Conservation (phyloP, 768 basidiomycete genomes). For the Tubosaeta sp. region DNA sequence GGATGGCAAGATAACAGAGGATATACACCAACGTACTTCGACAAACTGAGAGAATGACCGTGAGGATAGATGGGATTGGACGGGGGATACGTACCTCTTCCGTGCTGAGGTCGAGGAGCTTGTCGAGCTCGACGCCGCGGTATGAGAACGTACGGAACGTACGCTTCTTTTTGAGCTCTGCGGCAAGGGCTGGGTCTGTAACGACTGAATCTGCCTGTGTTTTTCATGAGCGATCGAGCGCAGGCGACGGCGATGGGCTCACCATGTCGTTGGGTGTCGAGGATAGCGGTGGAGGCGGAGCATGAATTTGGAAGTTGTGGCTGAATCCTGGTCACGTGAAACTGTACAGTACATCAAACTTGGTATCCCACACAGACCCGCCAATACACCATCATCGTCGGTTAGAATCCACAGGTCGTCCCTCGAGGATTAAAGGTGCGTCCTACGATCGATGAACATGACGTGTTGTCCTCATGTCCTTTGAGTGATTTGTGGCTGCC, state of each 20-base stretch:
- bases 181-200: constrained; percentile 91
- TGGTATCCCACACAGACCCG: not conserved
- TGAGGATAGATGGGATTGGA: not conserved
- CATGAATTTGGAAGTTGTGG: constrained; percentile 38
- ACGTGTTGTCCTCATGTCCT: constrained; percentile 10
- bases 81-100: constrained; percentile 67
- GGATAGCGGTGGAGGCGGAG: constrained; percentile 21
- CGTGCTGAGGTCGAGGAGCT: constrained; percentile 93
- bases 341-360: constrained; percentile 54
- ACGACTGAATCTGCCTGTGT: constrained; percentile 72
- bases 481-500: constrained; percentile 90
- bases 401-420: constrained; percentile 96
- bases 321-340: constrained; percentile 41
- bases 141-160: constrained; percentile 99
- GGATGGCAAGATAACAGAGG: constrained; percentile 1
- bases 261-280: constrained; percentile 35
- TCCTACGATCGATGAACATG: not conserved
- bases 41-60: constrained; percentile 51
- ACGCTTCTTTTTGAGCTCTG: constrained; percentile 97
- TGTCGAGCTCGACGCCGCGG: constrained; percentile 97
- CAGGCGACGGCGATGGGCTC: not conserved
- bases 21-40: constrained; percentile 50
- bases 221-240: not conserved
- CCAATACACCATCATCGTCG: constrained; percentile 42
- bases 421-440: constrained; percentile 79